Evolutionary conservation across 768 basidiomycete genomes (phyloP).

Genomic region (Lactifluus hygrophoroides): DNA sequence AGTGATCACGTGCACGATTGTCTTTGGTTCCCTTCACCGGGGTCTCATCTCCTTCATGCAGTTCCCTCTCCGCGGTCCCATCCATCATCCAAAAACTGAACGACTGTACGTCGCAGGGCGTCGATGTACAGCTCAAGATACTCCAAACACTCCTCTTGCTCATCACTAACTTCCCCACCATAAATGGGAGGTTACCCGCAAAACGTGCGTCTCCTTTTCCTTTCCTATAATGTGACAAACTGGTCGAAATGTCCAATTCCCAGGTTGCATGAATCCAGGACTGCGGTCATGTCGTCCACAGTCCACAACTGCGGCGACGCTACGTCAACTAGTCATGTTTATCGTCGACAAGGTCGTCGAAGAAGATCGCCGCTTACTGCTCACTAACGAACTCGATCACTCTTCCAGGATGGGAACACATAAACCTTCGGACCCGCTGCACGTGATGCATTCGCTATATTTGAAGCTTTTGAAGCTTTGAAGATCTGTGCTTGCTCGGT

Average conservation of each 20-base stretch:
- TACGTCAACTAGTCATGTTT: constrained; percentile 95
- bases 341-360: constrained; percentile 89
- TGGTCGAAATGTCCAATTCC: neutral
- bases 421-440: constrained; percentile 65
- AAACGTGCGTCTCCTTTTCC: constrained; percentile 49
- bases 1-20: constrained; percentile 88
- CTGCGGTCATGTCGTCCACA: constrained; percentile 93
- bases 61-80: constrained; percentile 75
- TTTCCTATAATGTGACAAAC: neutral
- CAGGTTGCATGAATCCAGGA: constrained; percentile 90
- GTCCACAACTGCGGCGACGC: constrained; percentile 93
- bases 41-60: constrained; percentile 81
- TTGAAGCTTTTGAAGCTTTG: no score
- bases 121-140: constrained; percentile 92
- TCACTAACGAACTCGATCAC: constrained; percentile 32
- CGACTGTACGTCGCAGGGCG: constrained; percentile 85
- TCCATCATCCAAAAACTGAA: constrained; percentile 76
- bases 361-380: constrained; percentile 49
- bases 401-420: constrained; percentile 62
- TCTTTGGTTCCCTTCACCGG: constrained; percentile 84
- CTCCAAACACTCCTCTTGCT: constrained; percentile 88
- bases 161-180: constrained; percentile 76
- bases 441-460: constrained; percentile 77
- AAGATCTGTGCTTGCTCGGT: constrained; percentile 86
- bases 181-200: constrained; percentile 75